These are phyloP conservation scores for Oidium heveae DNA, from an alignment of 2,329 filamentous ascomycete species.

Conservation along the genomic window DNA sequence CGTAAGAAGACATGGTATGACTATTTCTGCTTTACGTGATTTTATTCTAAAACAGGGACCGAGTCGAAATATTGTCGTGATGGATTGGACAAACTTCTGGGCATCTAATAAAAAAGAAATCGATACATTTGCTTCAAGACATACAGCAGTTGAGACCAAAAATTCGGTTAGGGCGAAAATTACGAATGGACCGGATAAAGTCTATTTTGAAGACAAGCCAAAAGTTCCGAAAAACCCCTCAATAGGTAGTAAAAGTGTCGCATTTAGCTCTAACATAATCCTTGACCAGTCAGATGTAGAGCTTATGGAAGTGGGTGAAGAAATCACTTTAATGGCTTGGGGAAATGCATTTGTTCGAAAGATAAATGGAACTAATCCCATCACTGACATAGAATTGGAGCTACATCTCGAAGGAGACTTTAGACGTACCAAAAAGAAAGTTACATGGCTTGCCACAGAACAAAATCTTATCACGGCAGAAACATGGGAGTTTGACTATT, in stretches of 20 bases:
- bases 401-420: slow-evolving; percentile 84
- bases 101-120: slow-evolving; percentile 55
- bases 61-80: slow-evolving; percentile 58
- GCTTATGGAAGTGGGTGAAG: slow-evolving; percentile 59
- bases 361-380: slow-evolving; percentile 29
- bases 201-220: slow-evolving; percentile 49
- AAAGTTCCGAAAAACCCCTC: slow-evolving; percentile 76
- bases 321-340: slow-evolving; percentile 94
- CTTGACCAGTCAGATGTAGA: slow-evolving; percentile 73
- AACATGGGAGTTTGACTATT: slow-evolving; percentile 82
- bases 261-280: slow-evolving; percentile 48
- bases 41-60: slow-evolving; percentile 71
- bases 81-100: slow-evolving; percentile 62
- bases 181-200: slow-evolving; percentile 34
- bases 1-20: slow-evolving; percentile 55
- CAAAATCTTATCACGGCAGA: slow-evolving; percentile 61
- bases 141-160: slow-evolving; percentile 47
- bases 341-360: slow-evolving; percentile 63
- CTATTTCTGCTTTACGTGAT: slow-evolving; percentile 51
- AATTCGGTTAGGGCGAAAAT: slow-evolving; percentile 47
- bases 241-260: slow-evolving; percentile 66
- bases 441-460: slow-evolving; percentile 69
- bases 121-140: slow-evolving; percentile 48
- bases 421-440: slow-evolving; percentile 88
- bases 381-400: slow-evolving; percentile 52